Evolutionary conservation across 345 rosid species (phyloP).

Genomic region (Odontarrhena argentea): DNA sequence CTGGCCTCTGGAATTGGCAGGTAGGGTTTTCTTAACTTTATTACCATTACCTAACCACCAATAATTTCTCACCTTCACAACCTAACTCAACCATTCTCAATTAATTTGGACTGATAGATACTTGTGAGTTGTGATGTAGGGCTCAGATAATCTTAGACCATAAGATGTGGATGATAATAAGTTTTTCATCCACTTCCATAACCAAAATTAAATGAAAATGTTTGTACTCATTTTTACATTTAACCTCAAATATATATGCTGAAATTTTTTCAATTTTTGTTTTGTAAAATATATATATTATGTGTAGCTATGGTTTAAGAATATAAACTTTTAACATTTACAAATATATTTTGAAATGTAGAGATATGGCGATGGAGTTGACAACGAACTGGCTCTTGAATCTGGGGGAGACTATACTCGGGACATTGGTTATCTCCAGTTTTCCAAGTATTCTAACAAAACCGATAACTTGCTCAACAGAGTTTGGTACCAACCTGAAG

Average conservation of each 20-base stretch:
- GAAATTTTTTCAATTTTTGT: too few species aligned
- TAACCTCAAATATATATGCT: too few species aligned
- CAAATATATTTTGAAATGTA: conserved; percentile 2
- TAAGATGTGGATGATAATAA: too few species aligned
- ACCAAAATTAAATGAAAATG: too few species aligned
- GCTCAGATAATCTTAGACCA: neutral
- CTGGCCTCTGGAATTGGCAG: conserved; percentile 89
- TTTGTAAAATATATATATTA: too few species aligned
- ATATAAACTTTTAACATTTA: neutral
- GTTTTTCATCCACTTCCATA: too few species aligned
- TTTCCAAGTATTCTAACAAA: conserved; percentile 43
- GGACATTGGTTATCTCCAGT: conserved; percentile 53
- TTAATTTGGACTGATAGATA: neutral
- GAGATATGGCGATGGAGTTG: conserved; percentile 66
- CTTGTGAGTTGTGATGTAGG: neutral
- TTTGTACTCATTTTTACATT: too few species aligned
- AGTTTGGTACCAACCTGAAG: conserved; percentile 83
- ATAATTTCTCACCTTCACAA: neutral
- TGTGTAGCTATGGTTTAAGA: too few species aligned
- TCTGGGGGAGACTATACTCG: conserved; percentile 71
- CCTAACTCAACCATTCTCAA: neutral
- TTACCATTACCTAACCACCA: neutral
- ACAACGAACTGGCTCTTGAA: conserved; percentile 59
- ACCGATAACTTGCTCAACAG: conserved; percentile 58
- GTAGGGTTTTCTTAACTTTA: conserved; percentile 20